Base-by-base conservation (phyloP, 305 asterid species). In the Rubia balearica region DNA sequence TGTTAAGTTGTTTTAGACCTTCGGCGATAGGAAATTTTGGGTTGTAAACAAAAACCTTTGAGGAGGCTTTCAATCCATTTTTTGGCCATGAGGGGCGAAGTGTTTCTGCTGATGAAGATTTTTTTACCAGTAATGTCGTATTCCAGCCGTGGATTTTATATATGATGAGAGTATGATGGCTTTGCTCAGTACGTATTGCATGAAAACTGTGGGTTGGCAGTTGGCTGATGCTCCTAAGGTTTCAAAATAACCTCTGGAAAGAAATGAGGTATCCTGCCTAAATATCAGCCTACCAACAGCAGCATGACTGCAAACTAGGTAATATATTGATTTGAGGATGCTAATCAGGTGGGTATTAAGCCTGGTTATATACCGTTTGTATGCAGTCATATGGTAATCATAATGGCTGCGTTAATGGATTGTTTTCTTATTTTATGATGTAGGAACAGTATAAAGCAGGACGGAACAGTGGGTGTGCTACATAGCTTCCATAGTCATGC, bases 381-480 rank as follows among this genome's bases (percentile, higher is more conserved):
- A 74, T 81, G 85, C 49, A 85, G 74, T 85, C 89, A 3, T 90
- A 89, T 45, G 86, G 89, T 82, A 79, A 80, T 63, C 90, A 83
- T 73, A 82, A 84, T 11, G 92, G 87, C 40, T 78, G 75, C 8
- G 73, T 81, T 65, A 80, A 81, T 36, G 77, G 83, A 71, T 89
- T 90, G 7, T 78, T 78, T 70, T 73, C 83, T 0, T 89, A 90
- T 62, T 21, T 57, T 12, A 56, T 56, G 33, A 56, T 22, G 16
- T 27, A 57, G 62, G 62, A 33, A 33, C n/a, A 51, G 24, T 51
- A 17, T 51, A 8, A 17, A 51, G 59, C 6, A 51, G 57, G 21
- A 51, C 0, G 22, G 22, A 51, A 51, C 59, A 5, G 3, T 1
- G 22, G 57, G 17, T 19, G 21, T 5, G 8, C 56, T 16, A 49